phyloP scores from a whole-genome alignment of 2,329 filamentous ascomycete species.

The Dryadomyces quercus-mongolicae region DNA sequence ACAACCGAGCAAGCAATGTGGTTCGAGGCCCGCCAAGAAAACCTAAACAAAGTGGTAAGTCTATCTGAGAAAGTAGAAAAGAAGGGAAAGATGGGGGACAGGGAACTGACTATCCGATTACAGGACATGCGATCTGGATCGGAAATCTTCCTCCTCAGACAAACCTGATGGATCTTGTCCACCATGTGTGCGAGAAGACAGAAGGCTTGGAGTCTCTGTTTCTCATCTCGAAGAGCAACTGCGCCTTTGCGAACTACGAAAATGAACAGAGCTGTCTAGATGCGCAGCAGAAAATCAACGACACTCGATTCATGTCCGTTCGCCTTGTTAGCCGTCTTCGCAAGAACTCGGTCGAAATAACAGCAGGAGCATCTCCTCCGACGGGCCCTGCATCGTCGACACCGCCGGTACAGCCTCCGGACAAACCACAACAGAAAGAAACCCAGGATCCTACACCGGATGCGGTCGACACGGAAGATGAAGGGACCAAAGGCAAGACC shows the following conservation, averaged over 20 bases:
- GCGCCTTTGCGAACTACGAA: slow-evolving; percentile 91
- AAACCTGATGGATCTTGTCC: slow-evolving; percentile 71
- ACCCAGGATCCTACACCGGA: neutral
- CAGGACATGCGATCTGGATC: slow-evolving; percentile 88
- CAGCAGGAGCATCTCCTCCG: slow-evolving; percentile 37
- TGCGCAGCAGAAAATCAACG: slow-evolving; percentile 77
- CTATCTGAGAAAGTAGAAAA: neutral
- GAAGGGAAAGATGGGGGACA: neutral
- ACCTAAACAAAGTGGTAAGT: slow-evolving; percentile 49
- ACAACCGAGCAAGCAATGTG: slow-evolving; percentile 11
- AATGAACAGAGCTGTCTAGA: slow-evolving; percentile 62
- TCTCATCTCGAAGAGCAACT: slow-evolving; percentile 92
- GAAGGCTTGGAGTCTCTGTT: slow-evolving; percentile 78
- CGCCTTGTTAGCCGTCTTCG: slow-evolving; percentile 76
- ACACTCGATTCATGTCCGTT: slow-evolving; percentile 78
- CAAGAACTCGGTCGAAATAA: slow-evolving; percentile 36
- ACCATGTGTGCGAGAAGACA: slow-evolving; percentile 76
- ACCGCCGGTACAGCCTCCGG: slow-evolving; percentile 10
- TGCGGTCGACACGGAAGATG: neutral
- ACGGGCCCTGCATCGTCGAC: slow-evolving; percentile 36
- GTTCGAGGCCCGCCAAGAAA: slow-evolving; percentile 43
- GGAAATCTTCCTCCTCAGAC: slow-evolving; percentile 84
- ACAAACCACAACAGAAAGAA: neutral
- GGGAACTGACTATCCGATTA: neutral
- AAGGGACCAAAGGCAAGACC: neutral